These are phyloP conservation scores for Dothistroma pini DNA, from an alignment of 2,329 filamentous ascomycete species.

Conservation along the genomic window DNA sequence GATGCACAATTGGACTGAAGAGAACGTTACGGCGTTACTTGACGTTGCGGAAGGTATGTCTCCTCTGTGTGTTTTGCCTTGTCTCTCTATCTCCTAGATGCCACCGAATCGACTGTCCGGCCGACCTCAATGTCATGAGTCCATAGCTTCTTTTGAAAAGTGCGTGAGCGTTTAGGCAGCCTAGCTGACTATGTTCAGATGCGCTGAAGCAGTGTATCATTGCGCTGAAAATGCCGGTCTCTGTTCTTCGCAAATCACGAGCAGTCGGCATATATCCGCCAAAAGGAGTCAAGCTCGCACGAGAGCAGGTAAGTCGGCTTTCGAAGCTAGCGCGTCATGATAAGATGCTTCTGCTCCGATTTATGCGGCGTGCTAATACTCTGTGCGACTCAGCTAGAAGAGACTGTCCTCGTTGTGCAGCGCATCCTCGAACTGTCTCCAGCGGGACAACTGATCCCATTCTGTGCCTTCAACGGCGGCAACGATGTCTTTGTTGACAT, in stretches of 20 bases:
- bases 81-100: no score
- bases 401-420: conserved; percentile 91
- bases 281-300: conserved; percentile 51
- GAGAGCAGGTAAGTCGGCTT: conserved; percentile 52
- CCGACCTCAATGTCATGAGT: neutral
- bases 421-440: conserved; percentile 81
- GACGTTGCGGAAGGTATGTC: conserved; percentile 68
- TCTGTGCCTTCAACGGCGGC: conserved; percentile 97
- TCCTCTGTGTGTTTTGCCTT: no score
- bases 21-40: conserved; percentile 74
- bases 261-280: conserved; percentile 50
- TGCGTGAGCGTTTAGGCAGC: no score
- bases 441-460: conserved; percentile 69
- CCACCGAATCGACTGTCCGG: no score
- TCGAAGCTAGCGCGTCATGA: conserved; percentile 50
- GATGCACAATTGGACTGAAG: conserved; percentile 72
- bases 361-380: no score
- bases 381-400: conserved; percentile 61
- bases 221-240: conserved; percentile 74
- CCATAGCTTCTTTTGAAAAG: neutral
- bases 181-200: conserved; percentile 31
- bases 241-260: conserved; percentile 81
- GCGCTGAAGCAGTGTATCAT: conserved; percentile 78
- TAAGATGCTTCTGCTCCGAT: conserved; percentile 51
- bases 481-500: conserved; percentile 99